These are phyloP conservation scores for Eucalyptus pauciflora DNA, from an alignment of 345 rosid genomes.

Conservation along the genomic window DNA sequence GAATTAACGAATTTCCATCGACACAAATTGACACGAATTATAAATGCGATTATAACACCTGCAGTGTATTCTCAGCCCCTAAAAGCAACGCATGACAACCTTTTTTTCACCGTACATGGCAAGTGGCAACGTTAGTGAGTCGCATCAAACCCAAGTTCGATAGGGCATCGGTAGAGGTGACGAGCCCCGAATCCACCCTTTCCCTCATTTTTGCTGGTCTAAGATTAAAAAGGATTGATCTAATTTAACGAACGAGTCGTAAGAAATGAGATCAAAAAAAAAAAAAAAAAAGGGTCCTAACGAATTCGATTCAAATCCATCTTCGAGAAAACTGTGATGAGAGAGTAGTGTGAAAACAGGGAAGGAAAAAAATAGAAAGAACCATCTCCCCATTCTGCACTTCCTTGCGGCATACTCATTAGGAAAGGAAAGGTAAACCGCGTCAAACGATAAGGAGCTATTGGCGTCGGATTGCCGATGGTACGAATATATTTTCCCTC, in stretches of 20 bases:
- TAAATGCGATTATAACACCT: fast-evolving
- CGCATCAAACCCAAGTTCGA: not conserved
- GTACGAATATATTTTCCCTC: not conserved
- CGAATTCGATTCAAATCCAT: not conserved
- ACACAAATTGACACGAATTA: not conserved
- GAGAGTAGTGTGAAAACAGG: not conserved
- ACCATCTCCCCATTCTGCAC: not conserved
- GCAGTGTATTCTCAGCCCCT: not conserved
- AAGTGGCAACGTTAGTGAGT: not conserved
- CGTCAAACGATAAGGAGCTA: not conserved
- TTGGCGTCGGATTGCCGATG: not conserved
- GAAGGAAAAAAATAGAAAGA: not conserved
- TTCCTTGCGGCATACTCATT: not conserved
- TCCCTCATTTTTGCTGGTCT: not conserved
- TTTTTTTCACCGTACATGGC: not conserved
- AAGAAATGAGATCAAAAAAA: not conserved
- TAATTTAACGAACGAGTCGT: not conserved
- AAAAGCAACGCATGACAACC: not conserved
- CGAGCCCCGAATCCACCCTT: not conserved
- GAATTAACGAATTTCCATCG: not conserved
- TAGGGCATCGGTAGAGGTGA: not conserved
- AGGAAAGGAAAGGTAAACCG: not conserved
- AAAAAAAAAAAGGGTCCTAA: not conserved
- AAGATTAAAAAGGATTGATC: too few relatives aligned
- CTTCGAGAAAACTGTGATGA: not conserved